These are phyloP conservation scores for Colletotrichum falcatum DNA, from an alignment of 2,329 filamentous ascomycete species.

Conservation along the genomic window DNA sequence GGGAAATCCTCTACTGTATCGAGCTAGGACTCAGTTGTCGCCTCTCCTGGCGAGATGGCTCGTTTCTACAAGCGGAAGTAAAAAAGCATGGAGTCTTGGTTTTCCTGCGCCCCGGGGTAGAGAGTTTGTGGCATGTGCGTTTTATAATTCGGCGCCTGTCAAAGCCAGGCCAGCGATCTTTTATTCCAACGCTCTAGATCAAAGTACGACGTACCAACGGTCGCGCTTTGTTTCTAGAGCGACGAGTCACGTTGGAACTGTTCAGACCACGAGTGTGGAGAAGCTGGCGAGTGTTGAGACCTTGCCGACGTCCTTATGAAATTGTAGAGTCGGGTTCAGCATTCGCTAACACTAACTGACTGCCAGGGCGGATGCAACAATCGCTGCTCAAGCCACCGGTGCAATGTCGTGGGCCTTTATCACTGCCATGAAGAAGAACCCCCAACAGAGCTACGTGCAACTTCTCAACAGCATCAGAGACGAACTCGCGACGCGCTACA, in stretches of 20 bases:
- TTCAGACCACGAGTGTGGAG: constrained; percentile 26
- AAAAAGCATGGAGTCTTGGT: background rate
- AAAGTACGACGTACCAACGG: constrained; percentile 49
- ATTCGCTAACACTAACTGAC: constrained; percentile 24
- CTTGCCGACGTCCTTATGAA: background rate
- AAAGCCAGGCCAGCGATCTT: background rate
- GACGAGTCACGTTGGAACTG: constrained; percentile 58
- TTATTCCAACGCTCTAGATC: constrained; percentile 56
- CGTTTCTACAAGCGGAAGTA: background rate
- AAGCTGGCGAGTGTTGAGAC: background rate
- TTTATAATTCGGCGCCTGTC: constrained; percentile 38
- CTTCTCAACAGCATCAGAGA: constrained; percentile 96
- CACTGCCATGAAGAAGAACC: constrained; percentile 91
- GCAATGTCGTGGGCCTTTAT: constrained; percentile 99
- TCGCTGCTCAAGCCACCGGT: constrained; percentile 89
- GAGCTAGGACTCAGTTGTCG: background rate
- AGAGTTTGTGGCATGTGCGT: constrained; percentile 40
- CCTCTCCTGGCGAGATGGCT: constrained; percentile 7
- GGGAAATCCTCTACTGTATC: background rate
- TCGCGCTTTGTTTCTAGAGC: constrained; percentile 59
- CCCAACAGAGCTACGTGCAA: constrained; percentile 97
- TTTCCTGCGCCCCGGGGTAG: background rate
- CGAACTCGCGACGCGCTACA: constrained; percentile 87
- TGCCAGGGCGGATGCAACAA: constrained; percentile 87
- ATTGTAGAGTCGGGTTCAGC: background rate